phyloP scores from a whole-genome alignment of 208 protist genomes.

The Wallacemonas collosoma region DNA sequence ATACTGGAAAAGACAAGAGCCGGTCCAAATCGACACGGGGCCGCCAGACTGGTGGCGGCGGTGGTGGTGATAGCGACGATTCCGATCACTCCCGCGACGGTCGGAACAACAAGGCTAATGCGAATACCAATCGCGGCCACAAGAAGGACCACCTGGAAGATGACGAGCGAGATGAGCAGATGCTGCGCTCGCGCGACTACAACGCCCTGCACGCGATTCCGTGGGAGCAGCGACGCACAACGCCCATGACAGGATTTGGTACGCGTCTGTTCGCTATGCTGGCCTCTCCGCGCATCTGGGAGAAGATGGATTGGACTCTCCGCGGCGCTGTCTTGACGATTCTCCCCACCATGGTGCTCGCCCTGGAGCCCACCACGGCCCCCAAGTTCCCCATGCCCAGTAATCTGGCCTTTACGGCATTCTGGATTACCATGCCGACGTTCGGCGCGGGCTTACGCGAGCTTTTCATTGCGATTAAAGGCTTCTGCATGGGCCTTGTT shows the following conservation, averaged over 20 bases:
- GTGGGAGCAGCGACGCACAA: slow-evolving; percentile 81
- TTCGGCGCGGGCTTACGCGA: slow-evolving; percentile 84
- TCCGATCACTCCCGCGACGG: slow-evolving; percentile 28
- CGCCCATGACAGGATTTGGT: slow-evolving; percentile 83
- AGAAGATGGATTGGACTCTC: slow-evolving; percentile 89
- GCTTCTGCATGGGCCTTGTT: slow-evolving; percentile 72
- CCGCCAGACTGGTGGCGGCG: slow-evolving; percentile 22
- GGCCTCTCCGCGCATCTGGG: slow-evolving; percentile 86
- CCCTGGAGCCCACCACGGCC: slow-evolving; percentile 72
- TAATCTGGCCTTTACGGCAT: slow-evolving; percentile 81
- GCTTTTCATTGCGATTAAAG: slow-evolving; percentile 79
- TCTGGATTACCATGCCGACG: slow-evolving; percentile 90
- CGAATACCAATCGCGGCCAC: slow-evolving; percentile 22
- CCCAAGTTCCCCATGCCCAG: slow-evolving; percentile 58
- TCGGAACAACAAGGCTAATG: slow-evolving; percentile 15
- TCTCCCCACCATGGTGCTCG: slow-evolving; percentile 86
- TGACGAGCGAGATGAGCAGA: slow-evolving; percentile 76
- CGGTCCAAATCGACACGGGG: not conserved
- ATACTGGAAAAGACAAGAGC: not conserved
- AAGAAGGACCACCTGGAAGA: slow-evolving; percentile 42
- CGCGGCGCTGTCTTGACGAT: slow-evolving; percentile 84
- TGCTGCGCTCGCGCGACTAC: slow-evolving; percentile 55
- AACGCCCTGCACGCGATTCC: slow-evolving; percentile 88
- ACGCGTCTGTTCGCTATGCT: slow-evolving; percentile 79
- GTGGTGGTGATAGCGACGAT: slow-evolving; percentile 35